Percentiles rank a stretch among this genome's conserved stretches.
These are phyloP conservation scores for Plasmodium sp. DNA, from an alignment of 169 alveolate genomes.

Conservation along the genomic window DNA sequence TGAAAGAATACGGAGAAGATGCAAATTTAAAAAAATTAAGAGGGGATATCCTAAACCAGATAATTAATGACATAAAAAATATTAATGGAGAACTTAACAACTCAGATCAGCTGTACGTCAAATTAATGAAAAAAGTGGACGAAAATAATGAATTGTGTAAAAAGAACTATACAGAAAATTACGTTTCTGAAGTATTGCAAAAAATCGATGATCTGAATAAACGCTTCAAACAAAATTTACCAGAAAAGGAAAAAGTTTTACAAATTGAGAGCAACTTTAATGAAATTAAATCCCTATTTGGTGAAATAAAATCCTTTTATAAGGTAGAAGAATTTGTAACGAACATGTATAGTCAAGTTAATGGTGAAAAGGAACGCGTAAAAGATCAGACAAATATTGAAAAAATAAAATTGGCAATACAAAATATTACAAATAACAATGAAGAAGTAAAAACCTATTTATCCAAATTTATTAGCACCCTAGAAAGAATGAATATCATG, in stretches of 20 bases:
- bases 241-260: not conserved
- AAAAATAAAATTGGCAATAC: not conserved
- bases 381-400: not conserved
- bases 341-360: not conserved
- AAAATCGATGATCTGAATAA: not conserved
- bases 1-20: not conserved
- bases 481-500: constrained; percentile 1
- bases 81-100: not conserved
- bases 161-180: not conserved
- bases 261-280: not conserved
- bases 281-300: not conserved
- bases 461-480: not conserved
- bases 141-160: not conserved
- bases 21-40: not conserved
- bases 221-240: not conserved
- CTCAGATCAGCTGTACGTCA: not conserved
- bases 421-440: not conserved
- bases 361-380: not conserved
- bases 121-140: not conserved
- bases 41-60: not conserved
- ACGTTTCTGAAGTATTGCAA: not conserved
- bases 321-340: not conserved
- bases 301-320: not conserved
- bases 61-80: not conserved
- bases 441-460: not conserved